Base-by-base conservation (phyloP, 352 stramenopile genomes). In the Pythium biforme region DNA sequence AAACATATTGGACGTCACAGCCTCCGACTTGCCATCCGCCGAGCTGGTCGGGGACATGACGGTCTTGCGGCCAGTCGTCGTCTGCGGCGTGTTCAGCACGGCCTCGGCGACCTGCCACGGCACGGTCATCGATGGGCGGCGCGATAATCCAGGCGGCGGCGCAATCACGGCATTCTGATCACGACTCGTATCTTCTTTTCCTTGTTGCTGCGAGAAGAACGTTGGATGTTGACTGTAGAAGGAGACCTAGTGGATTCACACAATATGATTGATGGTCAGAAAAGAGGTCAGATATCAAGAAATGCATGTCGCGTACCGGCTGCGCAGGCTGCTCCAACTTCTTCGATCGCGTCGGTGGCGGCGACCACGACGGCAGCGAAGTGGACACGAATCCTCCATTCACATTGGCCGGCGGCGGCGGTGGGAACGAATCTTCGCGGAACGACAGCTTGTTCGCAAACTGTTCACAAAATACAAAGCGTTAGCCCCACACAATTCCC, bases 51-150 rank as follows among this genome's bases (percentile, higher is more conserved):
- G 72, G 12, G 74, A 77, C 34, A 79, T 41, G 3, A 92, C 55
- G 8, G 89, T 83, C 62, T 94, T 92, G 4, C 83, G 77, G 17
- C 72, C 78, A 8, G 71, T 76, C 19, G 73, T 79, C 1, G 83
- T 92, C 64, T 94, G 85, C 1, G 85, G 85, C 3, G 85, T 94
- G 63, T 90, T 90, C 10, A 94, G 68, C 26, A 94, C 85, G 17
- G 85, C 77, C 50, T 94, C 85, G 4, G 85, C 85, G 34, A 94
- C 85, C 67, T 94, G 85, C 85, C 85, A 94, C 0, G 85, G 85
- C 23, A 94, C 85, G 4, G 85, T 94, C 85, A 94, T 94, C 2
- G 85, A 94, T 10, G 85, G 83, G 3, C 85, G 77, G 31, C 85
- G 81, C 31, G 83, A 83, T 11, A 94, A 74, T 12, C 85, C 85